Evolutionary conservation across 2,329 filamentous ascomycete genomes (phyloP).

Genomic region (Fonsecaea pedrosoi): DNA sequence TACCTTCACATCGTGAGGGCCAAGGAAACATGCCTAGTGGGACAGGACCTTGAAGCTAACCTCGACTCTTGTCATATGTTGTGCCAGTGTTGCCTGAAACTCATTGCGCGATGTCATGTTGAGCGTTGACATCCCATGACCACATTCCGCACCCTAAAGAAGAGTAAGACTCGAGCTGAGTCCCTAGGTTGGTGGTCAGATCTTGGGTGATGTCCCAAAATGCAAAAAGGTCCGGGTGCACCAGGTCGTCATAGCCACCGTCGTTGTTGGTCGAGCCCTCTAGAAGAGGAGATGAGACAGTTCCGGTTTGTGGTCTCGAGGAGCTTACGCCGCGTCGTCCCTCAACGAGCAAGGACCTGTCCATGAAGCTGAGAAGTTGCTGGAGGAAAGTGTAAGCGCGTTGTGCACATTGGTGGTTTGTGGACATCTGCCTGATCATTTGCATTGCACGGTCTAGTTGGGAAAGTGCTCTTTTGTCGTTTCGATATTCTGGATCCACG

Average conservation of each 20-base stretch:
- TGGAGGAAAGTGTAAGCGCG: slow-evolving; percentile 1
- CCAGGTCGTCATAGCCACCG: background rate
- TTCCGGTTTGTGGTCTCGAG: background rate
- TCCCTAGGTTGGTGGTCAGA: background rate
- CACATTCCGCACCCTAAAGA: background rate
- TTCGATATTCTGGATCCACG: slow-evolving; percentile 5
- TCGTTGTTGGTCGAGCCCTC: background rate
- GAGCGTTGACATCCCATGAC: slow-evolving; percentile 1
- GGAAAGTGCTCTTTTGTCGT: slow-evolving; percentile 2
- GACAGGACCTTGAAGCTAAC: background rate
- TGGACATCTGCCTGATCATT: slow-evolving; percentile 2
- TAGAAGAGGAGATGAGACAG: background rate
- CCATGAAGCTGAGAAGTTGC: slow-evolving; percentile 2
- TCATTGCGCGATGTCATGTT: background rate
- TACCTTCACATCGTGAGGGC: background rate
- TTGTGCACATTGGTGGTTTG: background rate
- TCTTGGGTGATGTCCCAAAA: slow-evolving; percentile 2
- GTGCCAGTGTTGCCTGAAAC: background rate
- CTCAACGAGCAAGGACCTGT: background rate
- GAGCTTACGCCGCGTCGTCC: background rate
- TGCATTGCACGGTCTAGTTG: slow-evolving; percentile 1
- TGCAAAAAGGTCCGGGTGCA: slow-evolving; percentile 1
- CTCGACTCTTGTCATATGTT: background rate
- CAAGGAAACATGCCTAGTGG: background rate
- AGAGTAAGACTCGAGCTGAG: slow-evolving; percentile 1